Evolutionary conservation across 2,329 filamentous ascomycete species (phyloP).

Genomic region (Trichophyton verrucosum): DNA sequence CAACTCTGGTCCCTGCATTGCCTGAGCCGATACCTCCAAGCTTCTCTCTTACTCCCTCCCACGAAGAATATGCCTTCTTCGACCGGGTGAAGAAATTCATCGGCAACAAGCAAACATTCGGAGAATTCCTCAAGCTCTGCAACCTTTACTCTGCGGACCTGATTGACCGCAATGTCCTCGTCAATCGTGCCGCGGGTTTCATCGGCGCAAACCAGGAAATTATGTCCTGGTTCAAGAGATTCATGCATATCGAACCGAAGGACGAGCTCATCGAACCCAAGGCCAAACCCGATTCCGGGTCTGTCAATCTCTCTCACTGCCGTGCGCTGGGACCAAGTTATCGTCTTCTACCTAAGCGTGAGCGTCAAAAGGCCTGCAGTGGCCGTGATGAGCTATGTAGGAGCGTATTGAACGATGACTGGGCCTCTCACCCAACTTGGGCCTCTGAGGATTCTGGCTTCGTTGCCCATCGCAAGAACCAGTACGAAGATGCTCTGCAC

Average conservation of each 20-base stretch:
- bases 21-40: slow-evolving; percentile 76
- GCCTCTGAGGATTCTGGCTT: slow-evolving; percentile 96
- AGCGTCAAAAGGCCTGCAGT: slow-evolving; percentile 81
- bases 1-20: slow-evolving; percentile 74
- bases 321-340: slow-evolving; percentile 94
- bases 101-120: slow-evolving; percentile 80
- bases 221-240: slow-evolving; percentile 76
- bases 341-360: slow-evolving; percentile 75
- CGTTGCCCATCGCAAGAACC: slow-evolving; percentile 93
- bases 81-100: slow-evolving; percentile 95
- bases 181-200: slow-evolving; percentile 71
- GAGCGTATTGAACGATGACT: slow-evolving; percentile 88
- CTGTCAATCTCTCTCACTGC: slow-evolving; percentile 90
- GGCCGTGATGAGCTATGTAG: slow-evolving; percentile 91
- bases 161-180: slow-evolving; percentile 71
- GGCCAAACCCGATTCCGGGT: slow-evolving; percentile 57
- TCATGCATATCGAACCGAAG: slow-evolving; percentile 59
- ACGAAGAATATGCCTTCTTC: slow-evolving; percentile 86
- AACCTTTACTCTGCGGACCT: slow-evolving; percentile 90
- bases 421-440: slow-evolving; percentile 98
- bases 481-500: slow-evolving; percentile 85
- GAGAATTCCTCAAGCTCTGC: slow-evolving; percentile 92
- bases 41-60: slow-evolving; percentile 57
- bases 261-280: slow-evolving; percentile 70
- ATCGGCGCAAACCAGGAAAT: slow-evolving; percentile 81